Base-by-base conservation (phyloP, 164 flowering plant species). In the Paratinospora sagittata region DNA sequence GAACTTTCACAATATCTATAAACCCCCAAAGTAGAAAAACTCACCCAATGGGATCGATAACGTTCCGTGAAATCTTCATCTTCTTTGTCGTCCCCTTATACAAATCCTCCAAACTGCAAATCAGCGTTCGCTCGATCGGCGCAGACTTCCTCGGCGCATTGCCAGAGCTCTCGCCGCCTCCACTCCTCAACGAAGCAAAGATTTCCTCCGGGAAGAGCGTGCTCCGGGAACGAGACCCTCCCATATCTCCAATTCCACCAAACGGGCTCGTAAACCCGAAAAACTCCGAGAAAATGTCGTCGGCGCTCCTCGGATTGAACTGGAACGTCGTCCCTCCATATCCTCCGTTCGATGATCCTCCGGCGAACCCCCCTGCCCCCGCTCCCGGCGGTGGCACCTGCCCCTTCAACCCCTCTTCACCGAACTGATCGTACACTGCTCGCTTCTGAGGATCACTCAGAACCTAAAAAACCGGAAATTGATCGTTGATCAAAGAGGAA, bases 1-100 rank as follows among this genome's bases (percentile, higher is more conserved):
- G 23, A 64, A 64, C 21, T 64, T 2, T 52, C 10, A 66, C 19
- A 37, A 41, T 16, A 21, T 27, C 11, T 6, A 60, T 33, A 70
- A 60, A 12, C 19, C n/a, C 8, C 65, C 14, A 39, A 27, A 36
- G 13, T 3, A 10, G 57, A 23, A 27, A 55, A 76, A 73, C 87
- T 86, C 80, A 94, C 98, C 97, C 95, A 69, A 65, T 83, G 34
- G 86, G n/a, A 84, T 90, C 97, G 12, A 72, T 65, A 16, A 84
- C 93, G 70, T 92, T 97, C 80, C 98, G 86, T 0, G 98, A 91
- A 72, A 93, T 90, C 82, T 89, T 93, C 98, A 94, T 91, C 91
- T 89, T 91, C 83, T 91, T 94, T 17, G 92, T 85, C 14, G 95
- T 88, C 26, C 98, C 98, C 81, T 89, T 94, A 39, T 92, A 90